phyloP scores from a whole-genome alignment of 139 green algal genomes.

The Asterochloris erici region DNA sequence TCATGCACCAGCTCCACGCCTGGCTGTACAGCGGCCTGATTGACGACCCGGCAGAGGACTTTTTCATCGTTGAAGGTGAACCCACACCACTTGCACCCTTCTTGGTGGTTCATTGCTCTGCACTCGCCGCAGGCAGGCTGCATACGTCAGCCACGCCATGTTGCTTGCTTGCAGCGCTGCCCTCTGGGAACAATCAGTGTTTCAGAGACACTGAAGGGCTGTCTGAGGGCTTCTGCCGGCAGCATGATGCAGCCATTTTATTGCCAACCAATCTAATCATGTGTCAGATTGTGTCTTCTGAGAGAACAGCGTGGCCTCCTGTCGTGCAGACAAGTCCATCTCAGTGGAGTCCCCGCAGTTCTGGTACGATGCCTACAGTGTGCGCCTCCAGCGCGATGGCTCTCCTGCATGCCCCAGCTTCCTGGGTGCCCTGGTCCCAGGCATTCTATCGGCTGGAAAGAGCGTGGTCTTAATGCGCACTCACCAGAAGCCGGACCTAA shows the following conservation, averaged over 20 bases:
- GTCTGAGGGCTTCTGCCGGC: not conserved
- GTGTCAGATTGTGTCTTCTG: not conserved
- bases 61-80: slow-evolving; percentile 17
- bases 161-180: not conserved
- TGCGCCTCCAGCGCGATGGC: slow-evolving; percentile 7
- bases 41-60: slow-evolving; percentile 10
- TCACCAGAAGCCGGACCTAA: not conserved
- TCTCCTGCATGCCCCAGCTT: slow-evolving; percentile 27
- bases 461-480: slow-evolving; percentile 31
- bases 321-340: slow-evolving; percentile 9
- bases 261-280: not conserved
- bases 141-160: too few relatives aligned
- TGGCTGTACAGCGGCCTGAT: slow-evolving; percentile 36
- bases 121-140: not conserved
- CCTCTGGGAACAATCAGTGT: not conserved
- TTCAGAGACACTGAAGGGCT: not conserved
- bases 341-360: slow-evolving; percentile 25
- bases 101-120: not conserved
- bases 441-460: slow-evolving; percentile 47
- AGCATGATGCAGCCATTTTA: not conserved
- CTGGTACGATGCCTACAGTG: slow-evolving; percentile 26
- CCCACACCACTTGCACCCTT: too few relatives aligned
- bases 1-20: slow-evolving; percentile 26
- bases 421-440: slow-evolving; percentile 25
- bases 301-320: not conserved